Evolutionary conservation across 495 filamentous ascomycete species (phyloP).

Genomic region (Sordaria brevicollis): DNA sequence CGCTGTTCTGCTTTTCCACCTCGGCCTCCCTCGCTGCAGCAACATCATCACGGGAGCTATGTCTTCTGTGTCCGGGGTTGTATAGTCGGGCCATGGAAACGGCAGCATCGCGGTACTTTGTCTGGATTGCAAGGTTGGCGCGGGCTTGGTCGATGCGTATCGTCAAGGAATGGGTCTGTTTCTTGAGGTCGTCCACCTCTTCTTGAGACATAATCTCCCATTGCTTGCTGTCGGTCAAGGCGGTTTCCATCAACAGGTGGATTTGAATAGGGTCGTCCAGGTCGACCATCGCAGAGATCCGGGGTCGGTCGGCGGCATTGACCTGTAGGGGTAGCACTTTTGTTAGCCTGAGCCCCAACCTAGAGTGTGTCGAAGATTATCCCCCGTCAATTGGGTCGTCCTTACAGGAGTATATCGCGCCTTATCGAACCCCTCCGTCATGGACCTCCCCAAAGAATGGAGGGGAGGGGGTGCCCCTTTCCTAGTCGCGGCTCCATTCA

Average conservation of each 20-base stretch:
- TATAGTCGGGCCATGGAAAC: slow-evolving; percentile 73
- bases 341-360: background rate
- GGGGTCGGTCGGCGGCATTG: slow-evolving; percentile 17
- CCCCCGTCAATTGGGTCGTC: background rate
- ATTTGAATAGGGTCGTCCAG: slow-evolving; percentile 49
- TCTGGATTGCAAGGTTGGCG: slow-evolving; percentile 80
- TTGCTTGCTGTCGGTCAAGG: slow-evolving; percentile 71
- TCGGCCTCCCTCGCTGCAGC: slow-evolving; percentile 50
- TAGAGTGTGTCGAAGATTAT: background rate
- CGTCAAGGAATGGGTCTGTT: slow-evolving; percentile 57
- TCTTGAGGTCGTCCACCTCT: slow-evolving; percentile 85
- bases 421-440: slow-evolving; percentile 14
- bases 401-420: slow-evolving; percentile 40
- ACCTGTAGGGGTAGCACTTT: background rate
- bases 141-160: slow-evolving; percentile 69
- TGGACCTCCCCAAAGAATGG: background rate
- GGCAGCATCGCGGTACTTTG: slow-evolving; percentile 88
- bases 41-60: slow-evolving; percentile 19
- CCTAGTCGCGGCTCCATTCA: slow-evolving; percentile 13
- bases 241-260: slow-evolving; percentile 89
- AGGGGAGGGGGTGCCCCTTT: slow-evolving; percentile 2
- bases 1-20: slow-evolving; percentile 61
- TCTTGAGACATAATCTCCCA: slow-evolving; percentile 83
- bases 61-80: slow-evolving; percentile 36
- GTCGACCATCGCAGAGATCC: slow-evolving; percentile 35